phyloP scores from a whole-genome alignment of 805 yeast genomes.

The Myxozyma neotropica region DNA sequence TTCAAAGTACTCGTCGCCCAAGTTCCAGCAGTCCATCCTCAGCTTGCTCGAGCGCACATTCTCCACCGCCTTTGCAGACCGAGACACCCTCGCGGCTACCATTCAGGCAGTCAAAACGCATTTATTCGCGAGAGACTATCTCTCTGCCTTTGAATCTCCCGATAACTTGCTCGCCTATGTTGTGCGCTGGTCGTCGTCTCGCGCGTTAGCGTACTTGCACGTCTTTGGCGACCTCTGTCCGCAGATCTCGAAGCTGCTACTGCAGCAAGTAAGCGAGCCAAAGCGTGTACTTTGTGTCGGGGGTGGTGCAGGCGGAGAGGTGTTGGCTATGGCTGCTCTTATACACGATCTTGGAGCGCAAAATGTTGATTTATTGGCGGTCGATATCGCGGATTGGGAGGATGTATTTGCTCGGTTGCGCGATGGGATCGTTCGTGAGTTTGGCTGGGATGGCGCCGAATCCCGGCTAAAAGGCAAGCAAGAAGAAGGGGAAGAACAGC shows the following conservation, averaged over 20 bases:
- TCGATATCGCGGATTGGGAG: constrained; percentile 83
- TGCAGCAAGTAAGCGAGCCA: background rate
- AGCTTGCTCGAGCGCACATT: constrained; percentile 21
- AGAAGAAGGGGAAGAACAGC: too few species aligned
- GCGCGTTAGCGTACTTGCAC: constrained; percentile 74
- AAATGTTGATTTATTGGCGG: constrained; percentile 52
- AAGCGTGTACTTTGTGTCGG: constrained; percentile 64
- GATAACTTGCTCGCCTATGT: constrained; percentile 74
- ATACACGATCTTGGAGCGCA: constrained; percentile 46
- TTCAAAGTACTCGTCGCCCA: constrained; percentile 11
- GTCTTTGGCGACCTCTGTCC: constrained; percentile 51
- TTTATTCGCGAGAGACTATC: constrained; percentile 69
- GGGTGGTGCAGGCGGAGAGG: constrained; percentile 89
- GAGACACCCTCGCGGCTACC: constrained; percentile 15
- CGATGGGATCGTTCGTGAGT: constrained; percentile 10
- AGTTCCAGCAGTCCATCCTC: constrained; percentile 20
- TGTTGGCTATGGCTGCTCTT: constrained; percentile 63
- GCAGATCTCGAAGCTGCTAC: constrained; percentile 7
- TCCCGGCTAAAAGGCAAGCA: too few species aligned
- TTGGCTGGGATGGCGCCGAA: background rate
- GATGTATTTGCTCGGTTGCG: constrained; percentile 49
- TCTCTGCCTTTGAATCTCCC: constrained; percentile 61
- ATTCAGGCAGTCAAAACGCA: constrained; percentile 71
- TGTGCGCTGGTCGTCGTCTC: constrained; percentile 82
- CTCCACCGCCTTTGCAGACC: constrained; percentile 20